These are phyloP conservation scores for Fusarium succisae DNA, from an alignment of 2,329 filamentous ascomycete species.

Conservation along the genomic window DNA sequence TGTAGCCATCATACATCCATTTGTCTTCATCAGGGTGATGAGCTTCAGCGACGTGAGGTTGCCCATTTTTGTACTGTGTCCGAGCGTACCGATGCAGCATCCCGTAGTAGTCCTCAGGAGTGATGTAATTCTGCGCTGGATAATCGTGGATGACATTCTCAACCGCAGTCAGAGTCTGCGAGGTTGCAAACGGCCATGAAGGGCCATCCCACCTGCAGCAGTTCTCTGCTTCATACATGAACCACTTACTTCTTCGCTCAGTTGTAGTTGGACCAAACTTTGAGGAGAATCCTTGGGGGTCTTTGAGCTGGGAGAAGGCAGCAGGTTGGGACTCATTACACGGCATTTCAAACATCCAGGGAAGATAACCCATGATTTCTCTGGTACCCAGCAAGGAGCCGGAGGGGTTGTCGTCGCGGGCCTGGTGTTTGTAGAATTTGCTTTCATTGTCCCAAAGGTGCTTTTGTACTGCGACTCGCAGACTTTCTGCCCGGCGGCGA, in stretches of 20 bases:
- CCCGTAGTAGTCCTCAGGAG: background rate
- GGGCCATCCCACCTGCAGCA: background rate
- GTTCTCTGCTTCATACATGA: background rate
- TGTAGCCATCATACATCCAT: background rate
- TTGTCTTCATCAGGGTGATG: background rate
- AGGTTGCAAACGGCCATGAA: background rate
- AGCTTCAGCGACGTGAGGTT: background rate
- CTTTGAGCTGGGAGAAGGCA: background rate
- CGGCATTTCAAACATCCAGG: background rate
- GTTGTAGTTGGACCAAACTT: background rate
- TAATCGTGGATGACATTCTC: background rate
- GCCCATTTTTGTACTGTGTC: background rate
- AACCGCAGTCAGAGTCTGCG: background rate
- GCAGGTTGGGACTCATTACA: background rate
- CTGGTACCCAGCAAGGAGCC: background rate
- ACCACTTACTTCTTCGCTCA: background rate
- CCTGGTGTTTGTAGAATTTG: background rate
- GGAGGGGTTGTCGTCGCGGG: background rate
- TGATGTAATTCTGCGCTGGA: background rate
- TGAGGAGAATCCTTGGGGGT: background rate
- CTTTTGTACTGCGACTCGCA: background rate
- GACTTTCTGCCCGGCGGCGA: background rate
- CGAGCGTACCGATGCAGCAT: background rate
- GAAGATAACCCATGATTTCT: conserved; percentile 2
- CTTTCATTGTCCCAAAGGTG: background rate